Evolutionary conservation across 805 yeast species (phyloP), one percentile per base, ranked within the genome.

Genomic region (Ogataea neopini): DNA sequence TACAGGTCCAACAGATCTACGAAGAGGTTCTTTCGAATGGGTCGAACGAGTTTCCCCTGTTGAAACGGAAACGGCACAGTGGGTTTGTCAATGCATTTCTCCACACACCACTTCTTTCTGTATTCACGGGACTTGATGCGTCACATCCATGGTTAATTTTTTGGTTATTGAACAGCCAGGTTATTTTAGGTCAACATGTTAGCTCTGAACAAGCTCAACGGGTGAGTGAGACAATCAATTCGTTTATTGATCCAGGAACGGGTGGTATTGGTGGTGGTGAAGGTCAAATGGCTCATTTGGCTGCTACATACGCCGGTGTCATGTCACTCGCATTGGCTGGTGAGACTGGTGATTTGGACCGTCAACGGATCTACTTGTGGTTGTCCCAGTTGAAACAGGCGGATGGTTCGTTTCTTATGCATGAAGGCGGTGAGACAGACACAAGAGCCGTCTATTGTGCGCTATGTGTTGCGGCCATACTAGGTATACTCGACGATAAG

Each of bases 71-170:
- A 4, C 50, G 54, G 1, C 90, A 85, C 59, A 45, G 61, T 8
- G 50, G 52, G 43, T 86, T 73, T 58, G 63, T 80, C 11, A 63
- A 69, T 17, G 48, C 60, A n/a, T 68, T 71, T 15, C 66, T 81
- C 19, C 55, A 61, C 8, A 60, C 66, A 9, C 68, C 74, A 14
- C 70, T 86, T 22, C 86, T 90, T 0, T 52, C 67, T 2, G 69
- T 64, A 7, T 84, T 76, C 62, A 61, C 65, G 3, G 75, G 76
- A 0, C 71, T 88, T 40, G 97, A 92, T 65, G 94, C 97, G 0
- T 86, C 94, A n/a, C 90, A 85, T 50, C 83, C 96, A 0, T 94
- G 98, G 98, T 69, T 92, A 59, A 49, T 87, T 1, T 92, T 86
- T 62, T 94, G 99, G 99, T 67, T 84, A 6, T 61, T 78, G 38